Evolutionary conservation across 495 filamentous ascomycete species (phyloP), one percentile per base, ranked within the genome.

Genomic region (Aspergillus wentii): DNA sequence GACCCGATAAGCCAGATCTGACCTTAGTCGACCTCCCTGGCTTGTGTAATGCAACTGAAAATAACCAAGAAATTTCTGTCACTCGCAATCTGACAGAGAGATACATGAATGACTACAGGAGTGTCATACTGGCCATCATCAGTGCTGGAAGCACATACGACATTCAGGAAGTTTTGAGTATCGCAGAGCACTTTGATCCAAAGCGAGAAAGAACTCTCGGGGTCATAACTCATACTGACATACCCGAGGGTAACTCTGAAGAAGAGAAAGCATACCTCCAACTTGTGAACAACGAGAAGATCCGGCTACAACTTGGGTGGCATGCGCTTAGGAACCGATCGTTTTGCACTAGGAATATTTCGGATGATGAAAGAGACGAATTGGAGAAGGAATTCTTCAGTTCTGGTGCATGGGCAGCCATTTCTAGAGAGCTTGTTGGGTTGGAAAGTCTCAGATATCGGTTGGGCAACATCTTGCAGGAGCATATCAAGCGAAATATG

Each of bases 1-100:
- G 75, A 0, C 83, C 83, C 0, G 57, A 66, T 16, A 50, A 74
- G 14, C 75, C 76, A 1, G 75, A 85, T n/a, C 57, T 88, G 6
- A 82, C 74, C 0, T 46, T 86, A 0, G 78, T 88, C 3, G 82
- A 86, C 42, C 64, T 86, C 8, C 82, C 83, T 1, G 79, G 80
- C 0, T 57, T 86, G 3, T 78, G 74, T 37, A 62, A 69, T 17
- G 56, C 69, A 0, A 57, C 46, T 0, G 75, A 63, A 3, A 62
- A 62, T 5, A 44, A 57, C 0, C 60, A 62, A 33, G 39, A 20
- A 0, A 68, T 71, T 1, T 33, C 51, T 1, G 54, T 81, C 3
- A 73, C 84, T 8, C 51, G 61, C 5, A 53, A 66, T 6, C 40
- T 89, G 10, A 70, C 72, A 0, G 54, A 76, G 7, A 54, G 57